phyloP scores from a whole-genome alignment of 257 asterid species.

The Lavandula angustifolia region DNA sequence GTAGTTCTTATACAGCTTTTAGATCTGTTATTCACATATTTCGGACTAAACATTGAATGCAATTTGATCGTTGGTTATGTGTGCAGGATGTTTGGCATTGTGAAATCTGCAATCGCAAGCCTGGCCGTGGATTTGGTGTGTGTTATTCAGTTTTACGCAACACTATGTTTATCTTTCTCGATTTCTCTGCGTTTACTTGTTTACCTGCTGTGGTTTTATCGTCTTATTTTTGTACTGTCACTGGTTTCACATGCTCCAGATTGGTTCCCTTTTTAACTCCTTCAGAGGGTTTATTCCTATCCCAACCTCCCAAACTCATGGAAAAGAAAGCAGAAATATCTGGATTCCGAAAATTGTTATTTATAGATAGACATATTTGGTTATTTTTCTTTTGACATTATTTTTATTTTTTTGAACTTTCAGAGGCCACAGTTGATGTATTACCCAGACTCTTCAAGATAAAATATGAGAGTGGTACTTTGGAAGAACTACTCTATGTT shows the following conservation, averaged over 20 bases:
- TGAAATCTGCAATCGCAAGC: conserved; percentile 94
- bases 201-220: conserved; percentile 17
- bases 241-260: neutral
- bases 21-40: conserved; percentile 8
- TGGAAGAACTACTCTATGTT: conserved; percentile 89
- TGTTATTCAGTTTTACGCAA: conserved; percentile 15
- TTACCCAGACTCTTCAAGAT: conserved; percentile 87
- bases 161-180: conserved; percentile 9
- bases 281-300: conserved; percentile 9
- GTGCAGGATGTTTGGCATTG: conserved; percentile 99
- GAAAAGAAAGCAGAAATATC: conserved; percentile 8
- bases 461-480: conserved; percentile 89
- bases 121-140: conserved; percentile 99
- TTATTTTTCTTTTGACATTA: conserved; percentile 30
- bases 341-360: neutral
- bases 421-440: conserved; percentile 95
- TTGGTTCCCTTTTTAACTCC: conserved; percentile 16
- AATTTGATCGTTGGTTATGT: conserved; percentile 13
- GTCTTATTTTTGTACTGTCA: neutral
- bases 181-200: neutral
- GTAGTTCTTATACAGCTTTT: neutral
- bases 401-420: conserved; percentile 22
- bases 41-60: conserved; percentile 13
- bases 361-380: neutral
- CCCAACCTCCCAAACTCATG: conserved; percentile 11